Base-by-base conservation (phyloP, 169 alveolate genomes). In the Perkinsus olseni region DNA sequence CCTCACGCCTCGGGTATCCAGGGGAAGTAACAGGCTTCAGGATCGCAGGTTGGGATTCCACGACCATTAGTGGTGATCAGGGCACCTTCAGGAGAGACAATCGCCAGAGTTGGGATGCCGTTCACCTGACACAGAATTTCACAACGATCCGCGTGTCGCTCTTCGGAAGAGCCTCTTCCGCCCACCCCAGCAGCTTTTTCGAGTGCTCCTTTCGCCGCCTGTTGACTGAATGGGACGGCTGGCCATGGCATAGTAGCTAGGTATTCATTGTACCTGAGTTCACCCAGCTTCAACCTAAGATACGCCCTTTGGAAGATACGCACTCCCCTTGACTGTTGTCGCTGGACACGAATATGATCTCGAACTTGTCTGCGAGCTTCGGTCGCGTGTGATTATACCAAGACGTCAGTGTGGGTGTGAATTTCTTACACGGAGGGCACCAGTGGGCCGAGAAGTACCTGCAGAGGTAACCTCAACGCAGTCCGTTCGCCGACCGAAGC, bases 371-470 rank as follows among this genome's bases (percentile, higher is more conserved):
- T 1, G 74, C 91, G 74, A 38, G 31, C 62, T 93, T 93, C 4
- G 82, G 37, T 6, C 34, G 82, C 1, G 28, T 62, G 1, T 62
- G 37, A 13, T 95, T 93, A 94, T 96, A 96, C 92, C 96, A 95
- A 74, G 96, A 96, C 20, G 91, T 39, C n/a, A 96, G 94, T 20
- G 92, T 95, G 38, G 97, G 97, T 38, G 97, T 96, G 95, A 96
- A 96, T 38, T 91, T 93, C 51, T 97, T 74, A 93, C 97, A 96
- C 17, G 98, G 98, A 50, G 96, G 96, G 92, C 97, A 96, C 98
- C 98, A 96, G 92, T 94, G 96, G 51, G 97, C 98, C 82, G 97
- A 94, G 93, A 95, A 96, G 93, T 95, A 96, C 39, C 96, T 38
- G 11, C 50, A 40, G 11, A 11, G 11, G 50, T n/a, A n/a, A n/a